These are phyloP conservation scores for Aspergillus persii DNA, from an alignment of 2,329 filamentous ascomycete genomes.

Conservation along the genomic window DNA sequence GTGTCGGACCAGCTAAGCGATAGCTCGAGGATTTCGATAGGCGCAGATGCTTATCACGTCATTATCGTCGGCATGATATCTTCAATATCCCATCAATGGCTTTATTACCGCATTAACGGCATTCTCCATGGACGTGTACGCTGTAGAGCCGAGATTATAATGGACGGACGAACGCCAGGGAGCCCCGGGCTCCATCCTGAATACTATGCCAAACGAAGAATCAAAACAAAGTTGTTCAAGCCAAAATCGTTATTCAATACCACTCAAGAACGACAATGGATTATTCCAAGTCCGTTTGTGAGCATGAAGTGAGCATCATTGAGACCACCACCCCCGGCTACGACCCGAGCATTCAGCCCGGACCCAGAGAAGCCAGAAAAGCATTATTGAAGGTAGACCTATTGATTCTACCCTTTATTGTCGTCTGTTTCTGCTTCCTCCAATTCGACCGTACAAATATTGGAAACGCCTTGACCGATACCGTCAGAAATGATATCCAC, in stretches of 20 bases:
- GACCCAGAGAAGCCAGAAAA: neutral
- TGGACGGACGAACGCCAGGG: neutral
- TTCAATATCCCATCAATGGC: neutral
- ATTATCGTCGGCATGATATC: neutral
- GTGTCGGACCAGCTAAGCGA: neutral
- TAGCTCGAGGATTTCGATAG: neutral
- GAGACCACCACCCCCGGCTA: neutral
- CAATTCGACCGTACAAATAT: slow-evolving; percentile 26
- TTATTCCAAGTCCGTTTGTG: neutral
- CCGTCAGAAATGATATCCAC: slow-evolving; percentile 17
- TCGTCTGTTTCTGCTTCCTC: slow-evolving; percentile 22
- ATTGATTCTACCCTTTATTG: slow-evolving; percentile 11
- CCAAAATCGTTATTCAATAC: neutral
- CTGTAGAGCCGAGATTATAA: neutral
- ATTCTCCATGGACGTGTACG: neutral
- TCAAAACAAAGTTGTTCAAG: neutral
- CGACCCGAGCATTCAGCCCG: neutral
- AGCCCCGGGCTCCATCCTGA: too few relatives aligned
- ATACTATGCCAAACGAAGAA: neutral
- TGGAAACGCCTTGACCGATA: slow-evolving; percentile 20
- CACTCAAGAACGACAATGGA: neutral
- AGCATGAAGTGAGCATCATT: neutral
- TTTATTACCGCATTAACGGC: neutral
- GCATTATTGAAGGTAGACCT: slow-evolving; percentile 9
- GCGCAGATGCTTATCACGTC: neutral